Base-by-base conservation (phyloP, 768 basidiomycete genomes). In the Collybia nuda region DNA sequence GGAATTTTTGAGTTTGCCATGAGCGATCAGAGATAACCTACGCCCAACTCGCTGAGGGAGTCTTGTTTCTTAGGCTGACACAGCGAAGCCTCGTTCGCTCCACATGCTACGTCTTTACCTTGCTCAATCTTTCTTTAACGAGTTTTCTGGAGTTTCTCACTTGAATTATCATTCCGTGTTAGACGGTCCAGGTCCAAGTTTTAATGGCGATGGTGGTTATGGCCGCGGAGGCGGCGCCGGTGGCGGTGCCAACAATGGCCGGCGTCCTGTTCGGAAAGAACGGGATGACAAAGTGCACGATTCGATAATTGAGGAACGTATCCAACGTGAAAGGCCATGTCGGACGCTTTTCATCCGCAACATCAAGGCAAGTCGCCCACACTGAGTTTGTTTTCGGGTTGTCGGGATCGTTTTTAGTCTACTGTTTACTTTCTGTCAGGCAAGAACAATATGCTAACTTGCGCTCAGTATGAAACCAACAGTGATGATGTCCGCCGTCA, bases 311-410 rank as follows among this genome's bases (percentile, higher is more conserved):
- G 92, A 93, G 78, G 90, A 95, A 66, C 86, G 96, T 54, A 90
- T 94, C 58, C 86, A 92, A 66, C 85, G 90, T 56, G 96, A 99
- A 75, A 79, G 93, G 58, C 93, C 93, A 1, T 98, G 97, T 69
- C 82, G 97, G 47, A 98, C 94, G 2, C 73, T 99, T 28, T 99
- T 99, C 65, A 94, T 98, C 57, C 85, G 97, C 60, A 99, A 99
- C 66, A 92, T 99, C 62, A 97, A 94, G 86, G 96, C 90, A 72
- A 87, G 92, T 77, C 51, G 38, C 50, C 48, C 54, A 52, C 48
- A 54, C 57, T 55, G 61, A 59, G 53, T 61, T 64, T 52, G 35
- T 50, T 51, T 53, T 48, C 47, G 51, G 29, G 29, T 43, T 35
- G 46, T 44, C 43, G 22, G 42, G 37, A 37, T 46, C 22, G 18